Conservation (phyloP, 805 yeast species). For the Schizosaccharomyces osmophilus region DNA sequence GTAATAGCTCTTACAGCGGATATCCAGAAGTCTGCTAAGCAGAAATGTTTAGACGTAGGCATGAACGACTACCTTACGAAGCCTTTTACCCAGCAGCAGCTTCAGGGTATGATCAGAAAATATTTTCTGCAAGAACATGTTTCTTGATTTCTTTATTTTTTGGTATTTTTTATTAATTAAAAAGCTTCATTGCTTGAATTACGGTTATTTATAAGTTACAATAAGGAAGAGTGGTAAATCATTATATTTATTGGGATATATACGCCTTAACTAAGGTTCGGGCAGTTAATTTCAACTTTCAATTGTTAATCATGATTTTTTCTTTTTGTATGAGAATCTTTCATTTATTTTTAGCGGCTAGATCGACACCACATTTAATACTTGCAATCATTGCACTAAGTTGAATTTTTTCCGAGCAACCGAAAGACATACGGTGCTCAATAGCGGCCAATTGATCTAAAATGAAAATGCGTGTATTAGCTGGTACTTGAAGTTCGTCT, state of each 20-base stretch:
- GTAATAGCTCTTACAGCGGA: constrained; percentile 2
- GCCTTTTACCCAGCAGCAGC: not conserved
- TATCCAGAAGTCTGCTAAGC: constrained; percentile 1
- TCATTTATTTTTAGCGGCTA: not conserved
- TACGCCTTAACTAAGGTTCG: not conserved
- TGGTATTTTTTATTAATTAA: not conserved
- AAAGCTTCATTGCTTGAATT: not conserved
- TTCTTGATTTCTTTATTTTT: not conserved
- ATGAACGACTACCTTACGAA: constrained; percentile 1
- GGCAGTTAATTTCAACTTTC: not conserved
- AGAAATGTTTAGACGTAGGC: not conserved
- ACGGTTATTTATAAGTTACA: not conserved
- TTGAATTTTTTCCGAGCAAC: constrained; percentile 79
- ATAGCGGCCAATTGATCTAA: constrained; percentile 58
- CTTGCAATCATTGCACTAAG: constrained; percentile 76
- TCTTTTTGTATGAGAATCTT: not conserved
- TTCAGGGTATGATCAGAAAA: not conserved
- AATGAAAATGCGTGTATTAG: constrained; percentile 35
- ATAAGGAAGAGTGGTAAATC: too few relatives aligned
- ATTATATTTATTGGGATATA: too few relatives aligned
- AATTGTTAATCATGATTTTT: not conserved
- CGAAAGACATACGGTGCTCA: constrained; percentile 75
- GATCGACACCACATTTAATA: constrained; percentile 41
- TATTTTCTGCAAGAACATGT: not conserved
- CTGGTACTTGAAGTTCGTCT: constrained; percentile 39